These are phyloP conservation scores for Asparagopsis taxiformis DNA, from an alignment of 31 red algal species.

Conservation along the genomic window DNA sequence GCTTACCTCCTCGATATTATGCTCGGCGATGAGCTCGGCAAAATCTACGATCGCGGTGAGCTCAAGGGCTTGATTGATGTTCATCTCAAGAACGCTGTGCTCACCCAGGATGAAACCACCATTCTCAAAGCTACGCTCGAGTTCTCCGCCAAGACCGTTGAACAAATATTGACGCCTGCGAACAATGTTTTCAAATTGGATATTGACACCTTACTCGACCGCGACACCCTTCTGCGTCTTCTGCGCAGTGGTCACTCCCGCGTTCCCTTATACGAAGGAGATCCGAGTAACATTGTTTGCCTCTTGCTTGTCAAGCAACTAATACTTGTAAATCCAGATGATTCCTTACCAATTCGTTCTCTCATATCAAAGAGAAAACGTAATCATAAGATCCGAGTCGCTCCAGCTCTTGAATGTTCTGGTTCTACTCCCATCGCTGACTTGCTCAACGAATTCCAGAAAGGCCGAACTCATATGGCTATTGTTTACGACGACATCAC, in stretches of 20 bases:
- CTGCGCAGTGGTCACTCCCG: conserved; percentile 80
- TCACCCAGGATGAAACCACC: conserved; percentile 80
- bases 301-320: conserved; percentile 93
- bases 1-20: conserved; percentile 75
- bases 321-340: conserved; percentile 85
- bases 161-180: conserved; percentile 71
- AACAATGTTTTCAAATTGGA: conserved; percentile 80
- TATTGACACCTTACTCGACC: conserved; percentile 76
- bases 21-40: conserved; percentile 88
- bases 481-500: conserved; percentile 87
- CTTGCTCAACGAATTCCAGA: conserved; percentile 95
- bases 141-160: conserved; percentile 76
- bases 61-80: conserved; percentile 83
- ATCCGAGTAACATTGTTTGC: conserved; percentile 75
- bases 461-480: conserved; percentile 91
- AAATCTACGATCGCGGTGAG: conserved; percentile 77
- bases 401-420: conserved; percentile 73
- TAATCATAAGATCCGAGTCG: conserved; percentile 84
- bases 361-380: conserved; percentile 81
- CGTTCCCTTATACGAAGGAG: conserved; percentile 84
- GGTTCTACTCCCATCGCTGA: conserved; percentile 60
- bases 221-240: conserved; percentile 61
- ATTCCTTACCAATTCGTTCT: conserved; percentile 76
- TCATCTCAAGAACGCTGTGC: conserved; percentile 63
- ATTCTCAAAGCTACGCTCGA: conserved; percentile 83